Evolutionary conservation across 345 rosid species (phyloP).

Genomic region (Salix purpurea): DNA sequence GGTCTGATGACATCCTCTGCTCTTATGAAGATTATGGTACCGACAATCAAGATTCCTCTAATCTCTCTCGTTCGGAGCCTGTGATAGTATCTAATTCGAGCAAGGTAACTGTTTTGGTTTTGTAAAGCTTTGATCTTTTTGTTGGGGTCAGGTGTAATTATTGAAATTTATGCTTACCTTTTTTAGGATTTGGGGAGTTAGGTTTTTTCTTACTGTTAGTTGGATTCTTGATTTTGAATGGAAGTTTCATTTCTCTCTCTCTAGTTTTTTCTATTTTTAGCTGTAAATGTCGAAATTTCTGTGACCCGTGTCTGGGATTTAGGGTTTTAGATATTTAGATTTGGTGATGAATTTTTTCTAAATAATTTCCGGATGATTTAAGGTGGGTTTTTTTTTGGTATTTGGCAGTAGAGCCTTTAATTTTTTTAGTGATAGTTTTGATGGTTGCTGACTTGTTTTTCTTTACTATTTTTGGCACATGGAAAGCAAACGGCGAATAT

Average conservation of each 20-base stretch:
- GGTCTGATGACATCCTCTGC: conserved; percentile 94
- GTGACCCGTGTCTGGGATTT: background rate
- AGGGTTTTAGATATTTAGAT: background rate
- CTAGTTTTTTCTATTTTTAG: background rate
- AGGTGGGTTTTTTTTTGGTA: background rate
- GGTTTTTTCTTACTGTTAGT: background rate
- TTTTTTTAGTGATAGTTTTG: too few relatives aligned
- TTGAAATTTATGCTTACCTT: background rate
- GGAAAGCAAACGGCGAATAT: background rate
- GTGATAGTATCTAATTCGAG: conserved; percentile 34
- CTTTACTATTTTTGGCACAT: background rate
- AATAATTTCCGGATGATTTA: background rate
- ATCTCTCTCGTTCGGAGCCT: conserved; percentile 64
- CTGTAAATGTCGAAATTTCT: background rate
- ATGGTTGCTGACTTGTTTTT: background rate
- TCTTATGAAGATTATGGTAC: conserved; percentile 72
- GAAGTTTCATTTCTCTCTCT: background rate
- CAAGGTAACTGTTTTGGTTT: conserved; percentile 29
- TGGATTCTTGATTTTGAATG: background rate
- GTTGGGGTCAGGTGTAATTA: background rate
- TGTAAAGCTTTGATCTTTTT: background rate
- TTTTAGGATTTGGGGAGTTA: background rate
- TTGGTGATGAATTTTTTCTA: background rate
- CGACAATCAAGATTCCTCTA: conserved; percentile 70
- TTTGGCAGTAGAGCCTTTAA: background rate